These are phyloP conservation scores for Nemania sp. DNA, from an alignment of 2,329 filamentous ascomycete genomes.

Conservation along the genomic window DNA sequence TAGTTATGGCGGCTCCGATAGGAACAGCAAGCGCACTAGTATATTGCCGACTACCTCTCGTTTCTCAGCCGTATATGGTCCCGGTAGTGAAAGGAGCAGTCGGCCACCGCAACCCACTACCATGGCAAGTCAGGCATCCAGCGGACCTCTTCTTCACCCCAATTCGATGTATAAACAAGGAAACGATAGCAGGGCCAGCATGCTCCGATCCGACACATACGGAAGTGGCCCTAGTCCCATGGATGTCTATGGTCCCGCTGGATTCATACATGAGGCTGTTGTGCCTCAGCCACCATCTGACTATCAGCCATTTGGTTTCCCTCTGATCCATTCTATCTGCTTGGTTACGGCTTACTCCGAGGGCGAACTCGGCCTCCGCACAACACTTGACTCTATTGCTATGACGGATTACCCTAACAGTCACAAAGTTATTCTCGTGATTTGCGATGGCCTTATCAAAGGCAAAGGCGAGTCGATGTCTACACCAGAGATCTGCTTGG, in stretches of 20 bases:
- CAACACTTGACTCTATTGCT: conserved; percentile 92
- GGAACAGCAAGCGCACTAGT: conserved; percentile 78
- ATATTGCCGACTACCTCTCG: conserved; percentile 91
- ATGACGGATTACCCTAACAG: conserved; percentile 99
- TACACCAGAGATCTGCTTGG: conserved; percentile 85
- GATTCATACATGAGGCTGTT: conserved; percentile 95
- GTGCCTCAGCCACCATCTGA: conserved; percentile 95
- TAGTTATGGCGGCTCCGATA: conserved; percentile 66
- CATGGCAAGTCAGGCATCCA: conserved; percentile 87
- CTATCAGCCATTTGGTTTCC: conserved; percentile 96
- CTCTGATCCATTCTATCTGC: conserved; percentile 90
- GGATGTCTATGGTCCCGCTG: conserved; percentile 79
- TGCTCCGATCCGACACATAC: conserved; percentile 64
- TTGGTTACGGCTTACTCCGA: conserved; percentile 97
- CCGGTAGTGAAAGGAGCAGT: conserved; percentile 61
- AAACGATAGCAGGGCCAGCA: conserved; percentile 66
- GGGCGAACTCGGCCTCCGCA: conserved; percentile 87
- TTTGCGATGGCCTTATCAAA: conserved; percentile 98
- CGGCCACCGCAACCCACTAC: conserved; percentile 71
- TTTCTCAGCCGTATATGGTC: conserved; percentile 83
- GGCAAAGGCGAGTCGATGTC: conserved; percentile 84
- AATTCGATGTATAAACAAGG: conserved; percentile 71
- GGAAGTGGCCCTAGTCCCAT: conserved; percentile 55
- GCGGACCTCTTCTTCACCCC: conserved; percentile 71
- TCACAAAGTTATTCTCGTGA: conserved; percentile 93